Conservation (phyloP, 345 rosid genomes). For the Reutealis trisperma region DNA sequence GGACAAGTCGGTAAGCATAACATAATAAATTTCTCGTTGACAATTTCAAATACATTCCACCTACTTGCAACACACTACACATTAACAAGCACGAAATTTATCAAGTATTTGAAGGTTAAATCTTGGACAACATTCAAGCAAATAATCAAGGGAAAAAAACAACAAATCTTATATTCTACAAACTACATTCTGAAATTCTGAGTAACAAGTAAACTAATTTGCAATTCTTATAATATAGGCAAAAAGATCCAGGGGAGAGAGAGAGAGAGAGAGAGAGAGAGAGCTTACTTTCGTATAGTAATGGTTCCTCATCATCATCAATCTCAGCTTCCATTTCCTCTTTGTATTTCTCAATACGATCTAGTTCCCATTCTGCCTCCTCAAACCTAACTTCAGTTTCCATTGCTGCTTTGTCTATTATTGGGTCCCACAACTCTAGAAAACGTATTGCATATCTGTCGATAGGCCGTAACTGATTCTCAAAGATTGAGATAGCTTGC, state of each 20-base stretch:
- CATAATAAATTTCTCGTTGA: background rate
- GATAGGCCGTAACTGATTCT: conserved; percentile 88
- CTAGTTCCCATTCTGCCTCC: conserved; percentile 97
- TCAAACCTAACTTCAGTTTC: conserved; percentile 77
- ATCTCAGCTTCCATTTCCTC: conserved; percentile 99
- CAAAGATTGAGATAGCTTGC: conserved; percentile 81
- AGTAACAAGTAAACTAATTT: conserved; percentile 2
- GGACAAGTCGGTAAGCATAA: background rate
- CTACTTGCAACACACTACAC: background rate
- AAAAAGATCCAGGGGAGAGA: background rate
- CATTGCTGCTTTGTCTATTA: conserved; percentile 68
- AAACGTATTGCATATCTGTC: conserved; percentile 89
- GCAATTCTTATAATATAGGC: conserved; percentile 2
- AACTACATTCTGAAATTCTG: background rate
- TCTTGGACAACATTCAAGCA: too few relatives aligned
- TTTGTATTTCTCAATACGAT: conserved; percentile 88
- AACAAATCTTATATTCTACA: background rate
- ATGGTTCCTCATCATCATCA: conserved; percentile 98
- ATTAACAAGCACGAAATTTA: background rate
- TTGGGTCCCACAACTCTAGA: conserved; percentile 94
- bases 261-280: background rate
- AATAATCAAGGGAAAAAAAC: background rate
- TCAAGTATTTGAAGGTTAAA: background rate
- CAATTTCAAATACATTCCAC: background rate
- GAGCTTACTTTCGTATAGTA: conserved; percentile 91